phyloP scores from a whole-genome alignment of 2,329 filamentous ascomycete species.

The Exophiala spinifera region DNA sequence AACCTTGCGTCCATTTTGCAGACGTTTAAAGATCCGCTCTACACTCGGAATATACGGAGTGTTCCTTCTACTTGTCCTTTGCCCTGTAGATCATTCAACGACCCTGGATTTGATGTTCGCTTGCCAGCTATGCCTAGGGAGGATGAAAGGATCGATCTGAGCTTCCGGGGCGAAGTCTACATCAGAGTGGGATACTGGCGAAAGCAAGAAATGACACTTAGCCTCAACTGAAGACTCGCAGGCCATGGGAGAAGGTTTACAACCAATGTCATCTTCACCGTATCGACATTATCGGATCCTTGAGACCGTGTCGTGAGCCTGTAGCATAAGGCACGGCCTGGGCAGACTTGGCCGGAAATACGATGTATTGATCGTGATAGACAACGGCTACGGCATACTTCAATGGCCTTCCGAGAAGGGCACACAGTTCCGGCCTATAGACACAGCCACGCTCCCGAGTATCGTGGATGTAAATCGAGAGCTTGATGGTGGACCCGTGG shows the following conservation, averaged over 20 bases:
- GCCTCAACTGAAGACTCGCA: slow-evolving; percentile 56
- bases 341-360: slow-evolving; percentile 73
- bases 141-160: slow-evolving; percentile 75
- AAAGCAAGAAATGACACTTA: slow-evolving; percentile 37
- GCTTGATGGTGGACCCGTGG: slow-evolving; percentile 58
- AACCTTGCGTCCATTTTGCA: slow-evolving; percentile 73
- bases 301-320: slow-evolving; percentile 78
- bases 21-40: slow-evolving; percentile 73
- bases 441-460: slow-evolving; percentile 59
- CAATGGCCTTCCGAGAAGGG: slow-evolving; percentile 62
- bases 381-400: slow-evolving; percentile 93
- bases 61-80: slow-evolving; percentile 79
- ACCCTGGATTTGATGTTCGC: slow-evolving; percentile 67
- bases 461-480: slow-evolving; percentile 74
- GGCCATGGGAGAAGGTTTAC: slow-evolving; percentile 71
- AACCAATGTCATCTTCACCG: slow-evolving; percentile 82
- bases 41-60: slow-evolving; percentile 74
- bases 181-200: slow-evolving; percentile 49
- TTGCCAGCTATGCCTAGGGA: slow-evolving; percentile 73
- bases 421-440: slow-evolving; percentile 26
- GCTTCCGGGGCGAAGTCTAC: slow-evolving; percentile 49
- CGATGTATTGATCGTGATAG: slow-evolving; percentile 78
- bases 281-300: slow-evolving; percentile 87
- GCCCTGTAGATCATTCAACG: slow-evolving; percentile 75
- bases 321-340: slow-evolving; percentile 61